Conservation (phyloP, 306 rosid species). For the Gastrolobium bilobum region DNA sequence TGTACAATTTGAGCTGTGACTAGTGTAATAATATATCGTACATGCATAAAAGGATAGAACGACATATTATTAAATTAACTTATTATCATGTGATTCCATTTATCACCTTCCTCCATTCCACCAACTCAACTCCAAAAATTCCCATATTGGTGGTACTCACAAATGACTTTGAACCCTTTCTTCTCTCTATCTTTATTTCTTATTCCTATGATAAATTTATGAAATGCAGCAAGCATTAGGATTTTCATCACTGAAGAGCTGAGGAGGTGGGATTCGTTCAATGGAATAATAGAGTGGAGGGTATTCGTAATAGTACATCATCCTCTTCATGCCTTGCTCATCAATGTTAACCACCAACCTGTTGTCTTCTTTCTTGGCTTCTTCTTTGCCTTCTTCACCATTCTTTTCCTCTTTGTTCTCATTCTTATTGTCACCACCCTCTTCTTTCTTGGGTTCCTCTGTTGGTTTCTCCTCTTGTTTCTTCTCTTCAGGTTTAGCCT, state of each 20-base stretch:
- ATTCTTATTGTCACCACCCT: constrained; percentile 43
- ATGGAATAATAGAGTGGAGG: constrained; percentile 72
- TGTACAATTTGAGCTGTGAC: constrained; percentile 41
- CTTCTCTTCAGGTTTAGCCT: constrained; percentile 57
- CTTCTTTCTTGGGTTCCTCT: constrained; percentile 66
- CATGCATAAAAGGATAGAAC: constrained; percentile 50
- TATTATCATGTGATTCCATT: constrained; percentile 39
- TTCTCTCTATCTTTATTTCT: neutral
- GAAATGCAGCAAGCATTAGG: constrained; percentile 94
- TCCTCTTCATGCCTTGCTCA: constrained; percentile 79
- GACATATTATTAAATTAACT: constrained; percentile 45
- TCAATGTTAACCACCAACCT: constrained; percentile 42
- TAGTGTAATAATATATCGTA: constrained; percentile 48
- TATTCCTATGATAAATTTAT: constrained; percentile 32
- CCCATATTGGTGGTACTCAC: constrained; percentile 43
- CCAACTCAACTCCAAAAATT: constrained; percentile 49
- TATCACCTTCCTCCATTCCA: constrained; percentile 36
- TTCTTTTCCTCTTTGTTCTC: constrained; percentile 50
- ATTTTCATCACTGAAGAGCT: constrained; percentile 94
- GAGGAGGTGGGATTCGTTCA: constrained; percentile 88
- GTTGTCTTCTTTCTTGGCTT: constrained; percentile 5
- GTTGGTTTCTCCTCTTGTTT: constrained; percentile 60
- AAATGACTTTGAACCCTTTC: neutral
- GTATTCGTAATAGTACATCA: constrained; percentile 80
- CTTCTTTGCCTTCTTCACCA: constrained; percentile 57